phyloP scores from a whole-genome alignment of 176 grass and related monocot genomes.

The Alloteropsis semialata region DNA sequence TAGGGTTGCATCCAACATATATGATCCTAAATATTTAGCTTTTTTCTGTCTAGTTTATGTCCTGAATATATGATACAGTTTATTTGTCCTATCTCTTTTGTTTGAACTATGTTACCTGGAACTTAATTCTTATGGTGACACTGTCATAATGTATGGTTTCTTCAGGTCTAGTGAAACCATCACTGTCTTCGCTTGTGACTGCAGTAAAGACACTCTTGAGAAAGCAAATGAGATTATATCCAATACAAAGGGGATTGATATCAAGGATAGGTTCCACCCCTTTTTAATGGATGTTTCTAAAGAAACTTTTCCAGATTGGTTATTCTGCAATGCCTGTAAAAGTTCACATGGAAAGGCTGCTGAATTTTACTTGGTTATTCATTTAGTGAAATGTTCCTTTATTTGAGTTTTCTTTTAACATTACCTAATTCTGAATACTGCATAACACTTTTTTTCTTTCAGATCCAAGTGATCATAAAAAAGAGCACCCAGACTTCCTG shows the following conservation, averaged over 20 bases:
- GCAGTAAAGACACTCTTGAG: constrained; percentile 84
- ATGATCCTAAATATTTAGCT: background rate
- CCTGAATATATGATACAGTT: background rate
- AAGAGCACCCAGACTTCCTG: constrained; percentile 11
- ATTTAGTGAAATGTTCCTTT: constrained; percentile 1
- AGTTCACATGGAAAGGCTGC: constrained; percentile 30
- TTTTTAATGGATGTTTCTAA: constrained; percentile 78
- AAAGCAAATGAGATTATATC: constrained; percentile 75
- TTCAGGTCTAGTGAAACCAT: constrained; percentile 71
- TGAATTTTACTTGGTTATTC: constrained; percentile 29
- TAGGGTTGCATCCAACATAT: background rate
- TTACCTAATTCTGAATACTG: background rate
- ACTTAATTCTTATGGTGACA: constrained; percentile 17
- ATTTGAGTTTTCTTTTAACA: constrained; percentile 3
- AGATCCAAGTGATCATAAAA: constrained; percentile 47
- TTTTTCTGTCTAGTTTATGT: background rate
- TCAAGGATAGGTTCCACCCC: constrained; percentile 51
- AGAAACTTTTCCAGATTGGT: constrained; percentile 76
- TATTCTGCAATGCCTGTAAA: constrained; percentile 73
- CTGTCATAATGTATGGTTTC: constrained; percentile 17
- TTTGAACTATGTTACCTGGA: background rate
- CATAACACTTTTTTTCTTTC: constrained; percentile 18
- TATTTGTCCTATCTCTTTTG: background rate
- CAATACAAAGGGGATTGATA: constrained; percentile 29
- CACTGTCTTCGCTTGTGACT: constrained; percentile 89